A percentile compares a stretch with the other conserved stretches of the same genome.
Conservation (phyloP, 2,329 filamentous ascomycete genomes). For the Alternaria sp. region DNA sequence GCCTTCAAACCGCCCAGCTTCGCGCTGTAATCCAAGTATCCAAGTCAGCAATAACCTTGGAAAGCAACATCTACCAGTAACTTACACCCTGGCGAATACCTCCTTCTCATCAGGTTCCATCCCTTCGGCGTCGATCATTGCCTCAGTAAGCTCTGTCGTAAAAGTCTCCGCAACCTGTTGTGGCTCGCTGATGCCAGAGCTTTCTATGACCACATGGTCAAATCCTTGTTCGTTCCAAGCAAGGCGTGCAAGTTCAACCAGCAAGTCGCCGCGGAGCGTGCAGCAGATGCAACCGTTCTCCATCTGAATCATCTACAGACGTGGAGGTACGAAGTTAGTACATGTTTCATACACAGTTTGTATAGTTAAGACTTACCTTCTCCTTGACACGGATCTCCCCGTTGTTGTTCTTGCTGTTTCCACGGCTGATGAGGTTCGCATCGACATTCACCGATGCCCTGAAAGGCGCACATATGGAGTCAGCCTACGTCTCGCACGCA, state of each 20-base stretch:
- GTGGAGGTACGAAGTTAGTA: not conserved
- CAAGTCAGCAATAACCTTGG: not conserved
- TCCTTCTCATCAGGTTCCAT: slow-evolving; percentile 56
- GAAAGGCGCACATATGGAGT: not conserved
- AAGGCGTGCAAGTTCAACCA: slow-evolving; percentile 73
- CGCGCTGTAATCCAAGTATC: slow-evolving; percentile 26
- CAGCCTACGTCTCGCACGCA: not conserved
- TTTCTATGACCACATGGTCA: slow-evolving; percentile 77
- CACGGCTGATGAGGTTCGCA: slow-evolving; percentile 65
- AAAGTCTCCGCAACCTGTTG: slow-evolving; percentile 80
- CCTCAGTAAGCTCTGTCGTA: slow-evolving; percentile 59
- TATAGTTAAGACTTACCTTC: slow-evolving; percentile 51
- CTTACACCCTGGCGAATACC: slow-evolving; percentile 58
- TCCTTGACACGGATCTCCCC: slow-evolving; percentile 65
- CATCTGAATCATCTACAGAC: slow-evolving; percentile 54
- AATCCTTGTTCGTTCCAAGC: slow-evolving; percentile 67
- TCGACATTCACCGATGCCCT: slow-evolving; percentile 71
- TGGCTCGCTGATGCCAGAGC: slow-evolving; percentile 75
- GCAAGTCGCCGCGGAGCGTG: slow-evolving; percentile 73
- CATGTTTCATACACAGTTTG: not conserved
- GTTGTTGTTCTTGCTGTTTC: slow-evolving; percentile 13
- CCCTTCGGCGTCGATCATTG: slow-evolving; percentile 55
- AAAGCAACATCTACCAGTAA: slow-evolving; percentile 31
- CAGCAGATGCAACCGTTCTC: slow-evolving; percentile 78
- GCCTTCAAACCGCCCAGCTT: slow-evolving; percentile 68